Base-by-base conservation (phyloP, 192 early-diverging fungal species). In the Coemansia sp. region DNA sequence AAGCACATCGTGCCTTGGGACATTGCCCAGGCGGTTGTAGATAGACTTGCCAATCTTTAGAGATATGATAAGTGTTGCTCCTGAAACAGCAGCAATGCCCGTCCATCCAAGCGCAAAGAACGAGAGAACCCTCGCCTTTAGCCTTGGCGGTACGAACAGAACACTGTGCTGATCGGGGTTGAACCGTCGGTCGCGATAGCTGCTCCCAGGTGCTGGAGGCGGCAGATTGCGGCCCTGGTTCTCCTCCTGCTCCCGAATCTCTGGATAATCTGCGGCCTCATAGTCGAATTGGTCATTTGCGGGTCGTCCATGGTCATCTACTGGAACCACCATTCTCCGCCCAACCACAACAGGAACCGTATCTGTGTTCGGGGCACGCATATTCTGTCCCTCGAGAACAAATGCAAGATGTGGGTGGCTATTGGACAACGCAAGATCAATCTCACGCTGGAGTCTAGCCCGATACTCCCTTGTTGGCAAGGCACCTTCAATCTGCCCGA, bases 331-430 rank as follows among this genome's bases (percentile, higher is more conserved):
- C 87, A 98, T 94, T 41, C 84, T 74, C 5, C 90, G 84, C 12
- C 89, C 88, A 18, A 90, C 92, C 49, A 93, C 86, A 5, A 97
- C 87, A 22, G 93, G 88, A 16, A 97, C 87, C 6, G 88, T 88
- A 69, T 99, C 95, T 32, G 87, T 76, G 26, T 92, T 90, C 3
- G 97, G 97, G 5, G 90, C 96, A 18, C 96, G 88, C 65, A 93
- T 72, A 67, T 90, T 87, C 16, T 85, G 80, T 6, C 84, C 93
- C 71, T 88, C 82, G 7, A 83, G 84, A 37, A 74, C 78, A 71
- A 91, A 91, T n/a, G 62, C 72, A 10, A 88, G 85, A 12, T 68
- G 57, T 1, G 87, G 77, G 5, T 81, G 67, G 2, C 69, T 70
- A 8, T 73, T 80, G 15, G 64, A 83, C 52, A 85, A 70, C 21